Evolutionary conservation across 2,329 filamentous ascomycete species (phyloP).

Genomic region (Apiospora sp.): DNA sequence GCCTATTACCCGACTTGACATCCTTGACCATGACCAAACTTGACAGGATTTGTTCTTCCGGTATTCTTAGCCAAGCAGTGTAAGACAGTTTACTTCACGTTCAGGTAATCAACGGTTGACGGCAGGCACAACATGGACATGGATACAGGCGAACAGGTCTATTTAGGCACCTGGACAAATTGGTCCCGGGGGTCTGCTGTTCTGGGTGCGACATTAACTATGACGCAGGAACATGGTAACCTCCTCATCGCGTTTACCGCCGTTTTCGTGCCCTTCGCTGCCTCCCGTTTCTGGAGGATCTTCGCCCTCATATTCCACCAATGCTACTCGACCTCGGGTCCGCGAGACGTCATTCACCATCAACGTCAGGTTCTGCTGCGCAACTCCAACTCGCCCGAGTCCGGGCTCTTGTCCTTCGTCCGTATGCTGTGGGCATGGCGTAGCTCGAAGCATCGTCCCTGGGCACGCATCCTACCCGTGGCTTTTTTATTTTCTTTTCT

Average conservation of each 20-base stretch:
- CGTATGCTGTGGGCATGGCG: conserved; percentile 26
- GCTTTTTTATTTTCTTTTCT: conserved; percentile 23
- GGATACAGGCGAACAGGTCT: neutral
- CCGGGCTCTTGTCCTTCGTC: conserved; percentile 25
- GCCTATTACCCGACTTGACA: no score
- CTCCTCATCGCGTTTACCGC: conserved; percentile 32
- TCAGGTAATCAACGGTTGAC: no score
- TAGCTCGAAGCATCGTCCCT: neutral
- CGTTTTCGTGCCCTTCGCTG: conserved; percentile 32
- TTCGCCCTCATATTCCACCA: conserved; percentile 27
- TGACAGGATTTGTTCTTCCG: no score
- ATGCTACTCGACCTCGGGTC: conserved; percentile 22
- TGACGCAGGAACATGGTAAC: conserved; percentile 24
- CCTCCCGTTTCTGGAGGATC: conserved; percentile 31
- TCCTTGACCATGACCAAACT: no score
- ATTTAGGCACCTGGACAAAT: neutral
- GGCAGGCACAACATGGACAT: no score
- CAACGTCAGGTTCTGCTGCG: conserved; percentile 32
- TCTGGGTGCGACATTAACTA: conserved; percentile 29
- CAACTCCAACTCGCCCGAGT: conserved; percentile 30
- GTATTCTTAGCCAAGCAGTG: no score
- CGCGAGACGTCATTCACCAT: conserved; percentile 29
- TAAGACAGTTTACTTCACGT: no score
- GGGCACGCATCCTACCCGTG: neutral
- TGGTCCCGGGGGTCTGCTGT: neutral